Evolutionary conservation across 208 protist genomes (phyloP).

Genomic region (Vickermania spadyakhi): DNA sequence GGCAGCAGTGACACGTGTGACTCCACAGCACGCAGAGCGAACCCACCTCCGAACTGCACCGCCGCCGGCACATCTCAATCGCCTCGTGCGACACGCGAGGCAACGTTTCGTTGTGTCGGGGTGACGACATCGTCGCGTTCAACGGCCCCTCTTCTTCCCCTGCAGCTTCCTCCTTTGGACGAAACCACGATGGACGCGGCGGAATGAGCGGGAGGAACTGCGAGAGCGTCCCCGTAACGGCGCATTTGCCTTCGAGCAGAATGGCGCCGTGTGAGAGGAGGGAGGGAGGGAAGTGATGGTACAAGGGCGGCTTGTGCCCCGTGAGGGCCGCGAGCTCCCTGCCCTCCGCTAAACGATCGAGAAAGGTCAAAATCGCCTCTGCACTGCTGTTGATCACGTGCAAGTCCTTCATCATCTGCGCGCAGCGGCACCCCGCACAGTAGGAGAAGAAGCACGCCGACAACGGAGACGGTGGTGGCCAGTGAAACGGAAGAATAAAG

Average conservation of each 20-base stretch:
- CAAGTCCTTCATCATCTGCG: background rate
- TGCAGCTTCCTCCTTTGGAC: constrained; percentile 19
- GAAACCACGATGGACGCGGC: constrained; percentile 6
- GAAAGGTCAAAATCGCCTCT: background rate
- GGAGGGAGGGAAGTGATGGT: background rate
- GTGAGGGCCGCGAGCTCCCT: background rate
- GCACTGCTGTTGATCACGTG: background rate
- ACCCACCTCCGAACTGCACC: constrained; percentile 9
- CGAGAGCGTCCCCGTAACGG: background rate
- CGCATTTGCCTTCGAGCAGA: background rate
- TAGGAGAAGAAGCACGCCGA: background rate
- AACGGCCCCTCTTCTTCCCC: constrained; percentile 20
- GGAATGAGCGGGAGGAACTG: background rate
- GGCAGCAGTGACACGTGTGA: constrained; percentile 49
- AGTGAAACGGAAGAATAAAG: background rate
- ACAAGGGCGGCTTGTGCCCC: background rate
- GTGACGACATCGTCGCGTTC: constrained; percentile 7
- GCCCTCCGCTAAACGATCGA: background rate
- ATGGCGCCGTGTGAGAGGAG: background rate
- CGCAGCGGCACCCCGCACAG: background rate
- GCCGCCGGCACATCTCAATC: background rate
- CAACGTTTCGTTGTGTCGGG: background rate
- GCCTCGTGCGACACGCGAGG: background rate
- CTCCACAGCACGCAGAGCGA: constrained; percentile 47
- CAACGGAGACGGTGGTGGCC: background rate